Percentiles rank a stretch among this genome's conserved stretches.
phyloP scores from a whole-genome alignment of 106 monocot genomes.

The Platanthera guangdongensis region DNA sequence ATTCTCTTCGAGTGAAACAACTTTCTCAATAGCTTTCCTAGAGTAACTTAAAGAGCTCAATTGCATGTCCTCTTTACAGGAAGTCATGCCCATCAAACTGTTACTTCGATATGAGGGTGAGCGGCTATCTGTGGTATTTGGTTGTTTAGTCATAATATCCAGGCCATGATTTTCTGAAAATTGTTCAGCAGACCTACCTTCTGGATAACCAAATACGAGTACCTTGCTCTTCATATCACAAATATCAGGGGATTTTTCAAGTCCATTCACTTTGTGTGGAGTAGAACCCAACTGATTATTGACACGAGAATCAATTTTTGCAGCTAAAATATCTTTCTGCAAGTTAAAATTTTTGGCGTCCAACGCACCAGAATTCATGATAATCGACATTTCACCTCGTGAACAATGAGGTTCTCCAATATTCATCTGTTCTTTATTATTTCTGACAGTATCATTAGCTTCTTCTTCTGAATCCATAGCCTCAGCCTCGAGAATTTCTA shows the following conservation, averaged over 20 bases:
- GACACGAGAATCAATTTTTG: neutral
- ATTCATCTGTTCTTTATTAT: constrained; percentile 12
- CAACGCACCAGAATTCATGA: constrained; percentile 8
- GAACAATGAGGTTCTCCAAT: neutral
- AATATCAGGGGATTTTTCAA: neutral
- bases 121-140: neutral
- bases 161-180: neutral
- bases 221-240: constrained; percentile 1
- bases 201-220: neutral
- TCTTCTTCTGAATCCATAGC: constrained; percentile 89
- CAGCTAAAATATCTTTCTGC: constrained; percentile 8
- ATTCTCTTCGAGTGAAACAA: constrained; percentile 12
- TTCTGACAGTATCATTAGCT: constrained; percentile 21
- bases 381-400: constrained; percentile 8
- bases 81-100: neutral
- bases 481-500: constrained; percentile 71
- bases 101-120: neutral
- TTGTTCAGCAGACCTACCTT: neutral
- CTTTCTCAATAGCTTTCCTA: constrained; percentile 23
- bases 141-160: neutral
- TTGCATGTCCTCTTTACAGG: constrained; percentile 12
- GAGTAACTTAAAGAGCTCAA: constrained; percentile 19
- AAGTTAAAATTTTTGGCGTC: neutral
- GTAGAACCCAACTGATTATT: constrained; percentile 8
- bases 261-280: constrained; percentile 12